Conservation (phyloP, 2,329 filamentous ascomycete species). For the Penicillium hordei region DNA sequence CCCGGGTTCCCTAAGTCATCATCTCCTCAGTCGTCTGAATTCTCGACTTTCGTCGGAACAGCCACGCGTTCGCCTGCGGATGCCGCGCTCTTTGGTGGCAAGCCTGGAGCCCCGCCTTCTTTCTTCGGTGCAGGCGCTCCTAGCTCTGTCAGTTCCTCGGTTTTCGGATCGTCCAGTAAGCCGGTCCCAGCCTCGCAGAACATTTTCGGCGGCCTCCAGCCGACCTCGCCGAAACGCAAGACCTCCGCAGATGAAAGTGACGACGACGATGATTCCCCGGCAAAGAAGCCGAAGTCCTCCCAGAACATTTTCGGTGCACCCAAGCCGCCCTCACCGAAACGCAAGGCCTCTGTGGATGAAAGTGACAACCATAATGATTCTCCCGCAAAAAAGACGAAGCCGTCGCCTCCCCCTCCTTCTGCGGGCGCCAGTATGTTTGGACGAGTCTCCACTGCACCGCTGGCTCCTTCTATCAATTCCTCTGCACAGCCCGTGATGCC, state of each 20-base stretch:
- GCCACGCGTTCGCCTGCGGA: not conserved
- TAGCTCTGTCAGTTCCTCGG: slow-evolving; percentile 21
- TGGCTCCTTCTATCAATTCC: not conserved
- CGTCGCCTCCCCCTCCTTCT: slow-evolving; percentile 20
- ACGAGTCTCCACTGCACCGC: slow-evolving; percentile 25
- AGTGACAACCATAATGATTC: slow-evolving; percentile 28
- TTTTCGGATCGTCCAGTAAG: slow-evolving; percentile 30
- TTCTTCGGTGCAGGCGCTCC: slow-evolving; percentile 8
- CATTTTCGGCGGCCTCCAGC: slow-evolving; percentile 39
- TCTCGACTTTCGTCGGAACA: not conserved
- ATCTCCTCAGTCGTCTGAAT: not conserved
- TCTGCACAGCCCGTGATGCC: slow-evolving; percentile 15
- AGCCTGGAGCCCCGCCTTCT: not conserved
- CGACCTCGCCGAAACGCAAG: slow-evolving; percentile 19
- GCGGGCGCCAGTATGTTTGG: slow-evolving; percentile 39
- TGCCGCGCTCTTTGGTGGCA: not conserved
- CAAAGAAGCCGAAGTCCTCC: slow-evolving; percentile 22
- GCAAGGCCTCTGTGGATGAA: slow-evolving; percentile 16
- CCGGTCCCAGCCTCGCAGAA: slow-evolving; percentile 33
- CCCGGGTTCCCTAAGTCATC: not conserved
- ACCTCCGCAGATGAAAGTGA: slow-evolving; percentile 22
- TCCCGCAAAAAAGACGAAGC: slow-evolving; percentile 17
- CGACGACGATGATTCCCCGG: slow-evolving; percentile 26
- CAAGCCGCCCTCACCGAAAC: slow-evolving; percentile 23
- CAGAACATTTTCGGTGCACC: slow-evolving; percentile 34